A percentile compares a stretch with the other conserved stretches of the same genome.
These are phyloP conservation scores for Smallanthus sonchifolius DNA, from an alignment of 129 eudicot species.

Conservation along the genomic window DNA sequence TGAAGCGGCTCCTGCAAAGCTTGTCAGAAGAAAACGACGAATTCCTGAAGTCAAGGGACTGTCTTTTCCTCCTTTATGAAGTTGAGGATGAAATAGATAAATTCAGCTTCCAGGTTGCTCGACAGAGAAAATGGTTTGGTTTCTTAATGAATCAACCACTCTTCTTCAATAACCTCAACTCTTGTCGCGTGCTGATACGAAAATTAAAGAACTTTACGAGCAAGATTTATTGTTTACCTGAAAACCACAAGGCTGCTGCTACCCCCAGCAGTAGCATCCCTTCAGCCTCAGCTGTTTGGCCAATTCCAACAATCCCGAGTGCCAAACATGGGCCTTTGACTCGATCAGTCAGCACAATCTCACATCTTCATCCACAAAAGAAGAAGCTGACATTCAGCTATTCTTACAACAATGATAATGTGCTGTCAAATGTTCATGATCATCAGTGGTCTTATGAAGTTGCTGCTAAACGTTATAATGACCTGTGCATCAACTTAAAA, in stretches of 20 bases:
- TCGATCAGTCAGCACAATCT: slow-evolving; percentile 2
- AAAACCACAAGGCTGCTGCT: not conserved
- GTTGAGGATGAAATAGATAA: slow-evolving; percentile 41
- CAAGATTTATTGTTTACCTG: not conserved
- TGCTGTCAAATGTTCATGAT: not conserved
- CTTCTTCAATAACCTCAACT: slow-evolving; percentile 21
- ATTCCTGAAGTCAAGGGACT: not conserved
- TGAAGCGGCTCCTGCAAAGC: slow-evolving; percentile 22
- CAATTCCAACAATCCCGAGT: not conserved
- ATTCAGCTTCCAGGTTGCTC: slow-evolving; percentile 24
- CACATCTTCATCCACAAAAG: not conserved
- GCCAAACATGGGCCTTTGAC: not conserved
- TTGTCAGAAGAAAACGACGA: not conserved
- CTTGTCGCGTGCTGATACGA: slow-evolving; percentile 26
- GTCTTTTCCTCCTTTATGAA: slow-evolving; percentile 23
- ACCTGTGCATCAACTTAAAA: not conserved
- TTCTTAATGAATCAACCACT: slow-evolving; percentile 25
- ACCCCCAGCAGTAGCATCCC: not conserved
- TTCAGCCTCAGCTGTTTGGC: slow-evolving; percentile 10
- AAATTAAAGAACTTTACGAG: slow-evolving; percentile 13
- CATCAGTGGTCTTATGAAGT: not conserved
- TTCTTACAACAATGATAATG: slow-evolving; percentile 2
- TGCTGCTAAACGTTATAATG: not conserved
- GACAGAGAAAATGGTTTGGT: slow-evolving; percentile 31
- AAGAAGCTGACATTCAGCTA: not conserved